Conservation (phyloP, 345 rosid species). For the Corymbia maculata region DNA sequence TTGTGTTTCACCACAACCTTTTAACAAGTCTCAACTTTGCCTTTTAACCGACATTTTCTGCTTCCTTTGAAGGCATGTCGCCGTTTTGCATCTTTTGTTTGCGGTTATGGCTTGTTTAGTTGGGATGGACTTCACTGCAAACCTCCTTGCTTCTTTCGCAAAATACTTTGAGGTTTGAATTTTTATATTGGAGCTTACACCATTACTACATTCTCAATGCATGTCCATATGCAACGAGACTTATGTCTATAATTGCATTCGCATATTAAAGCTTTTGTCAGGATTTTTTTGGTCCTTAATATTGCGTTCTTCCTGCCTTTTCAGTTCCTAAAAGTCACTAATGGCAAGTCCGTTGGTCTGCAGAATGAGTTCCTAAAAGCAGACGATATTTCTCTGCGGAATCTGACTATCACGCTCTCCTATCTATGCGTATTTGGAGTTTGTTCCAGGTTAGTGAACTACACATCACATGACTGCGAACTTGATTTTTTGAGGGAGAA, state of each 20-base stretch:
- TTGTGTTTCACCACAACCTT: neutral
- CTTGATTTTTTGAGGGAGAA: neutral
- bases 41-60: neutral
- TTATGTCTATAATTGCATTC: too few relatives aligned
- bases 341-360: neutral
- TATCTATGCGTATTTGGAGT: constrained; percentile 72
- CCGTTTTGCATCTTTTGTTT: constrained; percentile 83
- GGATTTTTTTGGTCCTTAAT: neutral
- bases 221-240: neutral
- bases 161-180: constrained; percentile 57
- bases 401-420: constrained; percentile 71
- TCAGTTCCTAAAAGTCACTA: neutral
- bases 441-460: constrained; percentile 61
- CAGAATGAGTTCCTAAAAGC: constrained; percentile 81
- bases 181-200: neutral
- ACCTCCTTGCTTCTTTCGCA: constrained; percentile 73
- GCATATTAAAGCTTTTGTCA: neutral
- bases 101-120: constrained; percentile 85
- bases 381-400: constrained; percentile 71
- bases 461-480: neutral
- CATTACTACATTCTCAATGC: neutral
- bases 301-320: neutral
- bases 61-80: constrained; percentile 51
- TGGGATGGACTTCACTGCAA: constrained; percentile 86
- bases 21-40: neutral